Evolutionary conservation across 768 basidiomycete species (phyloP).

Genomic region (Leccinum olivaceopallidum): DNA sequence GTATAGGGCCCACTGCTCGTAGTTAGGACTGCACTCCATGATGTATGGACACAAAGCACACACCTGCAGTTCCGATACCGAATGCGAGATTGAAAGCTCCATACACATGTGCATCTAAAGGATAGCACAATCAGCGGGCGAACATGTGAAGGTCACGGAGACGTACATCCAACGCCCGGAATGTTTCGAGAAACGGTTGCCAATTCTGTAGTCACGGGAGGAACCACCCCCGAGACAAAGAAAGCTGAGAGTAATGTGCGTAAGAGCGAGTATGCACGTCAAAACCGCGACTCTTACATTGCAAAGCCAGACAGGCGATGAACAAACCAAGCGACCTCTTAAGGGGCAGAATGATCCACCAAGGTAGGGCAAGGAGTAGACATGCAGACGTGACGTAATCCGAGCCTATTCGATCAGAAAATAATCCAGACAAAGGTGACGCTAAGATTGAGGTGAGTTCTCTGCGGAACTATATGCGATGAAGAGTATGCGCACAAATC

Average conservation of each 20-base stretch:
- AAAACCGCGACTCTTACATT: conserved; percentile 43
- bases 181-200: conserved; percentile 57
- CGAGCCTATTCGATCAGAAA: conserved; percentile 55
- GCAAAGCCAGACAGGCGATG: conserved; percentile 42
- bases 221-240: conserved; percentile 56
- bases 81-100: conserved; percentile 74
- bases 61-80: conserved; percentile 62
- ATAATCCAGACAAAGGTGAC: conserved; percentile 57
- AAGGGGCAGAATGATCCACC: conserved; percentile 60
- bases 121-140: conserved; percentile 1
- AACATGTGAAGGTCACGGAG: neutral
- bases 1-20: conserved; percentile 60
- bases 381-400: conserved; percentile 53
- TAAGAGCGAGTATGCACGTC: neutral
- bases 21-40: conserved; percentile 3
- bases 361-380: conserved; percentile 57
- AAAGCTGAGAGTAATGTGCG: conserved; percentile 44
- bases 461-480: neutral
- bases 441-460: conserved; percentile 38
- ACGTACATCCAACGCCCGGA: conserved; percentile 69
- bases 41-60: conserved; percentile 20
- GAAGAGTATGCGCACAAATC: conserved; percentile 49
- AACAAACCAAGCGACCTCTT: conserved; percentile 48
- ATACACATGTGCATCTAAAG: conserved; percentile 69
- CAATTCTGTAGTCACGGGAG: conserved; percentile 67